Evolutionary conservation across 371 early-diverging fungal species (phyloP).

Genomic region (Mucor saturninus): DNA sequence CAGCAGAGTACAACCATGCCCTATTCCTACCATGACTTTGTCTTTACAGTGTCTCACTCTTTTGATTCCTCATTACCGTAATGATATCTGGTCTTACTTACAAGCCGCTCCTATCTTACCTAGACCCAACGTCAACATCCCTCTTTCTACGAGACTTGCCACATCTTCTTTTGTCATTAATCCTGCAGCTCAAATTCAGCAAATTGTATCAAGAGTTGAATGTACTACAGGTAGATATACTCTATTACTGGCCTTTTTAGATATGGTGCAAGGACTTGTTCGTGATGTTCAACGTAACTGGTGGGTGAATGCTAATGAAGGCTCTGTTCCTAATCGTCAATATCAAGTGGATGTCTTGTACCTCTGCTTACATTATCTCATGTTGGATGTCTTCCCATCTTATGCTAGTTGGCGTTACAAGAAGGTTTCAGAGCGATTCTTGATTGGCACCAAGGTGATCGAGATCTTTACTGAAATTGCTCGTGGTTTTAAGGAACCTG

Average conservation of each 20-base stretch:
- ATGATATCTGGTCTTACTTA: slow-evolving; percentile 42
- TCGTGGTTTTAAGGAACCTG: slow-evolving; percentile 26
- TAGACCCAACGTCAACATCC: slow-evolving; percentile 24
- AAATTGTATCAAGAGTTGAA: slow-evolving; percentile 41
- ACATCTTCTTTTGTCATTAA: slow-evolving; percentile 10
- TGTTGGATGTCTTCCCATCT: slow-evolving; percentile 49
- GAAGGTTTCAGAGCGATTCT: slow-evolving; percentile 43
- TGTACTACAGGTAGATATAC: slow-evolving; percentile 38
- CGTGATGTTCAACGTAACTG: slow-evolving; percentile 45
- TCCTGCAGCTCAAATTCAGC: slow-evolving; percentile 34
- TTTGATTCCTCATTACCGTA: slow-evolving; percentile 37
- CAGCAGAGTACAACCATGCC: slow-evolving; percentile 16
- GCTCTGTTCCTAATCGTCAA: slow-evolving; percentile 7
- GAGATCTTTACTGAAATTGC: slow-evolving; percentile 40
- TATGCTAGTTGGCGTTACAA: slow-evolving; percentile 52
- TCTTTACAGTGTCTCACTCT: slow-evolving; percentile 38
- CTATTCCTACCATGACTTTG: slow-evolving; percentile 32
- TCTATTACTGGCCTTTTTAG: slow-evolving; percentile 43
- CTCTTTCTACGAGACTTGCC: slow-evolving; percentile 7
- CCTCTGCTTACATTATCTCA: slow-evolving; percentile 42
- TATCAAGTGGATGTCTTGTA: slow-evolving; percentile 36
- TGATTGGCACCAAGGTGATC: slow-evolving; percentile 45
- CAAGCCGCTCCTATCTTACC: slow-evolving; percentile 40
- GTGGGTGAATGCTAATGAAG: slow-evolving; percentile 27
- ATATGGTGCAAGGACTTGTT: slow-evolving; percentile 44